Evolutionary conservation across 495 filamentous ascomycete genomes (phyloP), one percentile per base, ranked within the genome.

Genomic region (Tuber borchii): DNA sequence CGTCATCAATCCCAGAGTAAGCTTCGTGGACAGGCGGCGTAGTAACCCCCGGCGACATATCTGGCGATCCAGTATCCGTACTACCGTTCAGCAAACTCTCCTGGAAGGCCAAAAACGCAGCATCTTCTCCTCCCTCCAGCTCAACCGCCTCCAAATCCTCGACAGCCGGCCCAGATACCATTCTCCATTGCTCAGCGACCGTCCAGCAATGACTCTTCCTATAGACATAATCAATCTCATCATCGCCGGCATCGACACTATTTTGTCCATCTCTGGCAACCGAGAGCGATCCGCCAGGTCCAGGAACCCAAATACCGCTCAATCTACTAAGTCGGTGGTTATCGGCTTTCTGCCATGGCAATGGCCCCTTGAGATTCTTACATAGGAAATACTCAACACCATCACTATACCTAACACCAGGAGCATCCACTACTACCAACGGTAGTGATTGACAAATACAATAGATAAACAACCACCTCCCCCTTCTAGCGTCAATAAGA

Each of bases 361-460:
- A 87, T 76, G 90, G 90, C 34, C 92, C 92, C 79, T 92, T 90
- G 0, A 94, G 91, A 16, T 93, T 91, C 83, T 97, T 89, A 84
- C 94, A 98, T n/a, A 98, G 88, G 86, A 97, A 98, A 85, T 98
- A 97, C 83, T 97, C 96, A 17, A 97, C 93, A 6, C 90, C 91
- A 43, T 97, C 90, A 0, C 88, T 91, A 78, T 87, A 95, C 75
- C 88, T 87, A 61, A 97, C 84, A 17, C 89, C 92, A 2, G 92
- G 92, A 5, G 93, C 94, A 85, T 98, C 96, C 40, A 96, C 88
- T 2, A 96, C 92, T 7, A 97, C 86, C 87, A 97, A 89, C 1
- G 96, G 96, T 20, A 98, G 88, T 0, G 93, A 90, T 84, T 99
- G 94, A 19, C 98, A 86, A 20, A 97, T 89, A 39, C 91, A 92